Base-by-base conservation (phyloP, 495 filamentous ascomycete genomes). In the Haplographium delicatum region DNA sequence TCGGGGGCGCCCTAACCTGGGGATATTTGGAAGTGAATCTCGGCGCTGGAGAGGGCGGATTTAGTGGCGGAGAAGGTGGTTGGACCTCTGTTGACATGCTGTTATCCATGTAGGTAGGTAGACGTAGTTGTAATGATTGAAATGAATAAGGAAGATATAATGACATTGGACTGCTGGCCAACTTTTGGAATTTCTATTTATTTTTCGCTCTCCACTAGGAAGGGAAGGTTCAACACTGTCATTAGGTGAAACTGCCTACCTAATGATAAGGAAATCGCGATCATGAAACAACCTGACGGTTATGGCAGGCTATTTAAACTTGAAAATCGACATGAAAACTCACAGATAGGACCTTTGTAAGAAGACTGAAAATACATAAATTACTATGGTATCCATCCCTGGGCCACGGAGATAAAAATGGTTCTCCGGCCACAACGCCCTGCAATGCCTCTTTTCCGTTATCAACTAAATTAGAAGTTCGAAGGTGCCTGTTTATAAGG, bases 401-500 rank as follows among this genome's bases (percentile, higher is more conserved):
- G n/a, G n/a, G n/a, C n/a, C n/a, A n/a, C n/a, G n/a, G n/a, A 37
- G 37, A 47, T 9, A n/a, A 10, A 33, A 44, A 4, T 25, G 15
- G 11, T 22, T 4, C 35, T 6, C 15, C 25, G 27, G 16, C 7
- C 27, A 44, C 10, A 53, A 47, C 42, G 23, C 44, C 51, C 9
- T 15, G 3, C 25, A 41, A 54, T 48, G 44, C 42, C n/a, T n/a
- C n/a, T n/a, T n/a, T n/a, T n/a, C n/a, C n/a, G n/a, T n/a, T n/a
- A n/a, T 26, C 11, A 5, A 22, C 19, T 10, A 50, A 16, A 38
- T 56, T 27, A 60, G 23, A 43, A 60, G 22, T 52, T 60, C 25
- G 57, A 47, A 27, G 53, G 44, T 24, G 41, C 51, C 50, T 48
- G 55, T 26, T 50, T 47, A 30, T 57, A 47, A 18, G 53, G 50